These are phyloP conservation scores for Metschnikowia cerradonensis DNA, from an alignment of 805 yeast species.

Conservation along the genomic window DNA sequence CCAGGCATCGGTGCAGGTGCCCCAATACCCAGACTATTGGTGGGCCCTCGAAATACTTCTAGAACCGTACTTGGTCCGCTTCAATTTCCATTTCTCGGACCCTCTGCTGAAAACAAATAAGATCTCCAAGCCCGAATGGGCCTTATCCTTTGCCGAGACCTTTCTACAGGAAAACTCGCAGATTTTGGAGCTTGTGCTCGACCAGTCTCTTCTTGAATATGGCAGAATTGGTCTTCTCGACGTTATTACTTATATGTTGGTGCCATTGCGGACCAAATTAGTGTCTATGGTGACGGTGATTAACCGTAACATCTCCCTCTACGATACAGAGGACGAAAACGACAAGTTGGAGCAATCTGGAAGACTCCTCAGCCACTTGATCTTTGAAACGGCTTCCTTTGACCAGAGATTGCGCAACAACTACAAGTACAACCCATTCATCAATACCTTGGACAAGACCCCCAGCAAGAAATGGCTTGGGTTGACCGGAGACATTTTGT, in stretches of 20 bases:
- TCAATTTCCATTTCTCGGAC: slow-evolving; percentile 58
- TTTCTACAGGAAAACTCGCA: slow-evolving; percentile 39
- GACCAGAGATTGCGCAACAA: slow-evolving; percentile 46
- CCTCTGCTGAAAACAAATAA: slow-evolving; percentile 54
- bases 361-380: slow-evolving; percentile 52
- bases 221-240: slow-evolving; percentile 32
- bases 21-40: slow-evolving; percentile 35
- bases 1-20: slow-evolving; percentile 28
- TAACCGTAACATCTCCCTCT: slow-evolving; percentile 22
- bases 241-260: slow-evolving; percentile 44
- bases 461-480: slow-evolving; percentile 45
- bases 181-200: slow-evolving; percentile 38
- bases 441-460: slow-evolving; percentile 14
- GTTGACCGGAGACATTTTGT: slow-evolving; percentile 38
- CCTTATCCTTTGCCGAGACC: slow-evolving; percentile 47
- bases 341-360: slow-evolving; percentile 35
- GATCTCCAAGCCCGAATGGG: slow-evolving; percentile 70
- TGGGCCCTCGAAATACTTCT: slow-evolving; percentile 51
- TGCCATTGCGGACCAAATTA: slow-evolving; percentile 45
- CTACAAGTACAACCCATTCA: slow-evolving; percentile 46
- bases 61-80: slow-evolving; percentile 44
- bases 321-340: slow-evolving; percentile 13
- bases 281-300: slow-evolving; percentile 18
- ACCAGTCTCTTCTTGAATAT: slow-evolving; percentile 25
- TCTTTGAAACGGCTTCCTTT: slow-evolving; percentile 54